Conservation (phyloP, 805 yeast species). For the Candida lessepsii region DNA sequence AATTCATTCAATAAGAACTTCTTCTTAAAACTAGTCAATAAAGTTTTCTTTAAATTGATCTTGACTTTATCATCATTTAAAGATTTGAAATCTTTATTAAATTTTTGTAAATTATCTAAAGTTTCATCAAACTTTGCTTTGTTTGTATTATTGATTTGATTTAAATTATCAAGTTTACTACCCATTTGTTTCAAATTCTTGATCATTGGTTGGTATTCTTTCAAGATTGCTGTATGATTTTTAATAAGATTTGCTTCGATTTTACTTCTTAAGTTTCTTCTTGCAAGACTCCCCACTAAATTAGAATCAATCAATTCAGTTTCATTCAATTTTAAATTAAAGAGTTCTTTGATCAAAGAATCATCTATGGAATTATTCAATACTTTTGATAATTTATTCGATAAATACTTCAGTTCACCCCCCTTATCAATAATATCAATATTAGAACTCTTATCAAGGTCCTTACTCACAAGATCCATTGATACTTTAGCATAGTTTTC, state of each 20-base stretch:
- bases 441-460: background rate
- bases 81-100: slow-evolving; percentile 24
- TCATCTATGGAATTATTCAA: slow-evolving; percentile 46
- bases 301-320: slow-evolving; percentile 45
- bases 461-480: slow-evolving; percentile 27
- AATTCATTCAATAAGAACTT: slow-evolving; percentile 68
- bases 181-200: slow-evolving; percentile 25
- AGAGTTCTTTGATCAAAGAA: slow-evolving; percentile 31
- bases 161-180: slow-evolving; percentile 19
- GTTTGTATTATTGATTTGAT: slow-evolving; percentile 29
- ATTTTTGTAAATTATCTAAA: slow-evolving; percentile 20
- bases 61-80: slow-evolving; percentile 31
- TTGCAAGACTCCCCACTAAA: slow-evolving; percentile 55
- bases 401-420: slow-evolving; percentile 20
- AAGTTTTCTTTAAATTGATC: slow-evolving; percentile 48
- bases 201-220: slow-evolving; percentile 34
- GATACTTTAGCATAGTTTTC: slow-evolving; percentile 51
- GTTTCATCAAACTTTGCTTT: slow-evolving; percentile 37
- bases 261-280: slow-evolving; percentile 59
- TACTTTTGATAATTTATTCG: slow-evolving; percentile 49
- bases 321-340: slow-evolving; percentile 22
- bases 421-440: slow-evolving; percentile 1
- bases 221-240: slow-evolving; percentile 42
- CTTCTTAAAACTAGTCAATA: slow-evolving; percentile 53
- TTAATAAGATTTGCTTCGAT: slow-evolving; percentile 60